These are phyloP conservation scores for Mycena amicta DNA, from an alignment of 768 basidiomycete genomes.

Conservation along the genomic window DNA sequence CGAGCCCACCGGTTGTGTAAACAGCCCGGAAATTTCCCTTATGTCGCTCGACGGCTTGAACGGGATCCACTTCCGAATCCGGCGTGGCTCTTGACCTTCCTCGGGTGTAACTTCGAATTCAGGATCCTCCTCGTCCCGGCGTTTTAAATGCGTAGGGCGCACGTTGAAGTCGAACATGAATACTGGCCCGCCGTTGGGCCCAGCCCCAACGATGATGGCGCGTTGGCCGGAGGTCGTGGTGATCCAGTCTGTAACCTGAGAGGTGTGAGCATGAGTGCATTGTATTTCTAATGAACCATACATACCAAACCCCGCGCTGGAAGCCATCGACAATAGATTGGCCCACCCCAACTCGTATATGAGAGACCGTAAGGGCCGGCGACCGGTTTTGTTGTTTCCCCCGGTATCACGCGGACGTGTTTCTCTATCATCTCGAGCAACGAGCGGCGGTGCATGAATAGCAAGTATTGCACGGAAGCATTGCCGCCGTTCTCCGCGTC, in stretches of 20 bases:
- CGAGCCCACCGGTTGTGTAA: slow-evolving; percentile 15
- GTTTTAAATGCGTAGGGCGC: neutral
- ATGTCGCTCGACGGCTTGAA: slow-evolving; percentile 4
- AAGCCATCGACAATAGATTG: slow-evolving; percentile 21
- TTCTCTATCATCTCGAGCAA: slow-evolving; percentile 27
- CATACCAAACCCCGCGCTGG: slow-evolving; percentile 2
- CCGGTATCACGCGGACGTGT: neutral
- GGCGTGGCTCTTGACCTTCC: neutral
- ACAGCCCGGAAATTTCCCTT: slow-evolving; percentile 4
- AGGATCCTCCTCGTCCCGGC: neutral
- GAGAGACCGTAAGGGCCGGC: slow-evolving; percentile 3
- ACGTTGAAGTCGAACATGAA: slow-evolving; percentile 19
- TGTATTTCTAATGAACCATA: too few species aligned
- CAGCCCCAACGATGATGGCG: slow-evolving; percentile 12
- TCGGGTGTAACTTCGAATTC: neutral
- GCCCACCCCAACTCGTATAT: slow-evolving; percentile 27
- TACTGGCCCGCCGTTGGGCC: neutral
- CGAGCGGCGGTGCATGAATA: slow-evolving; percentile 39
- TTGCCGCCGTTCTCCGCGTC: neutral
- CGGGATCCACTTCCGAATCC: neutral
- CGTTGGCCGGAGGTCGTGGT: slow-evolving; percentile 28
- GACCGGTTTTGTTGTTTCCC: slow-evolving; percentile 10
- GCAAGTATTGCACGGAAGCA: slow-evolving; percentile 26
- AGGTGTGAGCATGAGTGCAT: too few species aligned
- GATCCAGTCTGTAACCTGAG: slow-evolving; percentile 25